These are phyloP conservation scores for Cinchona pubescens DNA, from an alignment of 257 asterid genomes.

Conservation along the genomic window DNA sequence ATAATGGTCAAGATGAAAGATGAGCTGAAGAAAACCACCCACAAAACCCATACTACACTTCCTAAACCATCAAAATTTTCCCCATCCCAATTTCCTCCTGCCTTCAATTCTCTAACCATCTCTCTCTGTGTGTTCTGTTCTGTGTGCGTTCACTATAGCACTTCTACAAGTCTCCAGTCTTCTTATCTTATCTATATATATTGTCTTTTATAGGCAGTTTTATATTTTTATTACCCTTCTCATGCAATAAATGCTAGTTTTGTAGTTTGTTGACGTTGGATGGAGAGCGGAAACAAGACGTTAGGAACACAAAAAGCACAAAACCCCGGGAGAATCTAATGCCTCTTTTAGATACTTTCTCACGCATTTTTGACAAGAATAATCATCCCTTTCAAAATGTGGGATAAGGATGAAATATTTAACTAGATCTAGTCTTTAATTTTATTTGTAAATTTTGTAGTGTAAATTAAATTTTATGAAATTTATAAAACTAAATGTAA, in stretches of 20 bases:
- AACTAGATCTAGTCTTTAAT: too few species aligned
- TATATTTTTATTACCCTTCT: too few species aligned
- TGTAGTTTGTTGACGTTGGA: not conserved
- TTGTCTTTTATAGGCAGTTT: slow-evolving; percentile 4
- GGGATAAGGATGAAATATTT: too few species aligned
- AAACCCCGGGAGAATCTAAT: not conserved
- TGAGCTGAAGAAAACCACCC: slow-evolving; percentile 28
- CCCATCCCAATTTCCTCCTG: slow-evolving; percentile 23
- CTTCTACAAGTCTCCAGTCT: not conserved
- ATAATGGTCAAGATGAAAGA: slow-evolving; percentile 25
- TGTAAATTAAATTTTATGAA: too few species aligned
- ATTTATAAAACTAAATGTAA: too few species aligned
- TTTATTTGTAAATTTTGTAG: too few species aligned
- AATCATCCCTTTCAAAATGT: too few species aligned
- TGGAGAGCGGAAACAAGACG: not conserved
- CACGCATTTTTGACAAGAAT: not conserved
- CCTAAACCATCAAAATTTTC: slow-evolving; percentile 15
- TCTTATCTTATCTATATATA: not conserved
- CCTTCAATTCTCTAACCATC: slow-evolving; percentile 31
- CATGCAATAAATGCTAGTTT: not conserved
- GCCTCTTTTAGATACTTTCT: not conserved
- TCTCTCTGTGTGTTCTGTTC: not conserved
- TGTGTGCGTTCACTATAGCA: not conserved
- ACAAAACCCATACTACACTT: slow-evolving; percentile 18
- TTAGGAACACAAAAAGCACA: not conserved